These are phyloP conservation scores for Ophioceras dolichostomum DNA, from an alignment of 2,329 filamentous ascomycete species.

Conservation along the genomic window DNA sequence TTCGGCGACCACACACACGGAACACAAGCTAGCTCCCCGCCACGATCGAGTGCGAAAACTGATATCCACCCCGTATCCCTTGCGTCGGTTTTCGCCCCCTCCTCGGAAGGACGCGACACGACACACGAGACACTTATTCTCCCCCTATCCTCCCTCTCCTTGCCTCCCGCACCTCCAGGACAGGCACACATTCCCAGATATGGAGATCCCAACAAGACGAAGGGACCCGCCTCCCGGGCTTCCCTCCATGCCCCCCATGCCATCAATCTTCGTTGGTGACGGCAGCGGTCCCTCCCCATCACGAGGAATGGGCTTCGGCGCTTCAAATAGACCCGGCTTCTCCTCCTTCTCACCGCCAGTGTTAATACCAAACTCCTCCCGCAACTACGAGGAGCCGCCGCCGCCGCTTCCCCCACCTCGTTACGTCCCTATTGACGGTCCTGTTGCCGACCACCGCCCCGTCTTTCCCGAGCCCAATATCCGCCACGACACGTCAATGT, in stretches of 20 bases:
- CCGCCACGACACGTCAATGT: conserved; percentile 1
- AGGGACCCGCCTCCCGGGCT: conserved; percentile 4
- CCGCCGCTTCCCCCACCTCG: conserved; percentile 23
- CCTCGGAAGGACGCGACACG: too few relatives aligned
- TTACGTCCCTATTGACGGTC: conserved; percentile 16
- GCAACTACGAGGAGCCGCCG: conserved; percentile 19
- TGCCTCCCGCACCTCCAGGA: too few relatives aligned
- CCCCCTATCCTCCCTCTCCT: too few relatives aligned
- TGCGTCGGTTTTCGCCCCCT: too few relatives aligned
- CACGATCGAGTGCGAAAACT: too few relatives aligned
- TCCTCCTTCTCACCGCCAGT: conserved; percentile 19
- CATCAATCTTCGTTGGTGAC: conserved; percentile 12
- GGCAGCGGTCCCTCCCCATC: conserved; percentile 3
- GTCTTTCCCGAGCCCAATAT: conserved; percentile 9
- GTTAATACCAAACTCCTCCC: conserved; percentile 21
- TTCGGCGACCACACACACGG: too few relatives aligned
- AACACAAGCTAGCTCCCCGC: too few relatives aligned
- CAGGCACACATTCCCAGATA: conserved; percentile 3
- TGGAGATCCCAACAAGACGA: conserved; percentile 9
- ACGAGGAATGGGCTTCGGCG: conserved; percentile 4
- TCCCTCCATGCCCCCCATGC: conserved; percentile 6
- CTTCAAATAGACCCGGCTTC: conserved; percentile 4
- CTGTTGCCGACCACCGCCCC: conserved; percentile 5
- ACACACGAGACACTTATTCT: too few relatives aligned
- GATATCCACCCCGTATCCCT: too few relatives aligned